These are phyloP conservation scores for Pichia sp. DNA, from an alignment of 1,139 yeast genomes.

Conservation along the genomic window DNA sequence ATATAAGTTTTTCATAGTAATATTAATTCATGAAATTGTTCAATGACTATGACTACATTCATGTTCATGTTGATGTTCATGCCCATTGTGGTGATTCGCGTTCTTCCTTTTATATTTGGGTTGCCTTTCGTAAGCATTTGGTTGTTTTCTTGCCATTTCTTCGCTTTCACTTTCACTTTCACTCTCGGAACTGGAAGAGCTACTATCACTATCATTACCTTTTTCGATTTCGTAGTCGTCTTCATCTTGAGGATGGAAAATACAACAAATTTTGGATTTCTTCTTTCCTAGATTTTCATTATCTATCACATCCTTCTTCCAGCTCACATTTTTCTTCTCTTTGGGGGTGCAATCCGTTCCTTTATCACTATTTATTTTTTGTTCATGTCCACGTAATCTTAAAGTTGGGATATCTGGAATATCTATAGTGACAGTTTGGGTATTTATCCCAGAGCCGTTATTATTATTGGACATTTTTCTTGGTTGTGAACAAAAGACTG, in stretches of 20 bases:
- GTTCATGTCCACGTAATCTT: slow-evolving; percentile 7
- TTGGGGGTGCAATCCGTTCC: slow-evolving; percentile 7
- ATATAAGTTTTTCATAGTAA: no score
- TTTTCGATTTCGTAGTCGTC: slow-evolving; percentile 42
- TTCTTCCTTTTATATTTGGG: slow-evolving; percentile 42
- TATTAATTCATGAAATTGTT: background rate
- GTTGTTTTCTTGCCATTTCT: slow-evolving; percentile 27
- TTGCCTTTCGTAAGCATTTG: slow-evolving; percentile 72
- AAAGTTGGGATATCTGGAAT: slow-evolving; percentile 10
- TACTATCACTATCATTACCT: slow-evolving; percentile 23
- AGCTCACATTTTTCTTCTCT: slow-evolving; percentile 46
- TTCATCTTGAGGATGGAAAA: slow-evolving; percentile 76
- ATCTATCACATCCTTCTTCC: slow-evolving; percentile 83
- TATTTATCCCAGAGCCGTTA: no score
- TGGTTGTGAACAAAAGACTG: no score
- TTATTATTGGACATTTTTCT: no score
- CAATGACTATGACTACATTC: slow-evolving; percentile 2
- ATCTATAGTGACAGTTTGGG: slow-evolving; percentile 2
- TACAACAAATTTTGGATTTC: slow-evolving; percentile 91
- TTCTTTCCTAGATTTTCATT: slow-evolving; percentile 83
- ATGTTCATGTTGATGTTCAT: slow-evolving; percentile 9
- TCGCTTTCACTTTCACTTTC: slow-evolving; percentile 27
- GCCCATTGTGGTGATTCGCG: background rate
- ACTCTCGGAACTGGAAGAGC: slow-evolving; percentile 33
- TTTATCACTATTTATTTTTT: background rate